A percentile compares a stretch with the other conserved stretches of the same genome.
phyloP scores from a whole-genome alignment of 1,284 basidiomycete genomes.

The Boletus smithii region DNA sequence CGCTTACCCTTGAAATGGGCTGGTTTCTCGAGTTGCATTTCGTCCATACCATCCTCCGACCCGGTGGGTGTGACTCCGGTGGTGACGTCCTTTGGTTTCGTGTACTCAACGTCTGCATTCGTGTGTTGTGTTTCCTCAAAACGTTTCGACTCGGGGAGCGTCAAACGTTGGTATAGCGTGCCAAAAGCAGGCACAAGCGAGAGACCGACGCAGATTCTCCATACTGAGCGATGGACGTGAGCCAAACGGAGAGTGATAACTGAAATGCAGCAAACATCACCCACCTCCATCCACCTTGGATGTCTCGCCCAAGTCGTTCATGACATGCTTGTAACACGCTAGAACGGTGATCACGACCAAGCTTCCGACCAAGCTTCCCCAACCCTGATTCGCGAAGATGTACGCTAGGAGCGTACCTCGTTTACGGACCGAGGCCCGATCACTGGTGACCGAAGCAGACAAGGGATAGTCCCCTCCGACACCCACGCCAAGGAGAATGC shows the following conservation, averaged over 20 bases:
- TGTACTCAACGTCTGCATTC: slow-evolving; percentile 29
- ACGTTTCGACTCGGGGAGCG: slow-evolving; percentile 66
- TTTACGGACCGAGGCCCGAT: slow-evolving; percentile 65
- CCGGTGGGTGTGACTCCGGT: slow-evolving; percentile 5
- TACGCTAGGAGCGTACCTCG: slow-evolving; percentile 73
- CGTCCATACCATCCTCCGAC: slow-evolving; percentile 1
- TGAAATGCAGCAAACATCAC: slow-evolving; percentile 11
- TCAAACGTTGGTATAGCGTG: slow-evolving; percentile 71
- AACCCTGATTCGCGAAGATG: slow-evolving; percentile 75
- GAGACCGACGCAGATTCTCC: slow-evolving; percentile 50
- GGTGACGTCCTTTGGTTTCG: slow-evolving; percentile 35
- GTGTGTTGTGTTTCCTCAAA: slow-evolving; percentile 45
- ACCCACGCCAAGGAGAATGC: slow-evolving; percentile 70
- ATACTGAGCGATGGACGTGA: slow-evolving; percentile 39
- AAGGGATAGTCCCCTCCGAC: slow-evolving; percentile 86
- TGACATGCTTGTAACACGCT: slow-evolving; percentile 61
- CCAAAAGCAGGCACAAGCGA: slow-evolving; percentile 56
- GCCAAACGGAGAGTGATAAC: slow-evolving; percentile 12
- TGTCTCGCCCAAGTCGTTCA: slow-evolving; percentile 54
- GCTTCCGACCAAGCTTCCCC: slow-evolving; percentile 67
- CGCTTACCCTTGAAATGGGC: slow-evolving; percentile 38
- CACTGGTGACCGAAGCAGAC: slow-evolving; percentile 68
- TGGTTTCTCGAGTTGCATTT: slow-evolving; percentile 28
- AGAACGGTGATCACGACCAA: slow-evolving; percentile 70
- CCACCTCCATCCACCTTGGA: slow-evolving; percentile 65